Conservation (phyloP, 1,284 basidiomycete species). For the Puccinia horiana region DNA sequence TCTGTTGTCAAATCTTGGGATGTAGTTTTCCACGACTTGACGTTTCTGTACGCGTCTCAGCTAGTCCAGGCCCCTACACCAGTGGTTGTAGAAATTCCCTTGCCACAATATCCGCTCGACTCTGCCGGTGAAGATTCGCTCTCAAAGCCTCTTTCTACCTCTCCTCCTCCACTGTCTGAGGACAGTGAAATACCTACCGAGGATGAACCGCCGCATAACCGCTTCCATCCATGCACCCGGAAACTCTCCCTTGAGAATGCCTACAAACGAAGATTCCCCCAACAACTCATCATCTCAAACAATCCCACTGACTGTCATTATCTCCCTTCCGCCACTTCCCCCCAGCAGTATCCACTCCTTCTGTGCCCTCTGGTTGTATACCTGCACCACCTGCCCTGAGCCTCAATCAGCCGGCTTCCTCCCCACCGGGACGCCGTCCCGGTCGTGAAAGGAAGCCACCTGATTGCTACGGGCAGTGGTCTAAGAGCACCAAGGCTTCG, state of each 20-base stretch:
- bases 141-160: background rate
- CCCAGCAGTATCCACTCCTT: background rate
- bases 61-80: background rate
- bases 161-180: background rate
- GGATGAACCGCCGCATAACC: background rate
- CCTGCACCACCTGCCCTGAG: background rate
- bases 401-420: background rate
- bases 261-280: background rate
- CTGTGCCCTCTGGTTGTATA: background rate
- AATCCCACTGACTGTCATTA: background rate
- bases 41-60: background rate
- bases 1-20: conserved; percentile 3
- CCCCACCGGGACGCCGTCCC: background rate
- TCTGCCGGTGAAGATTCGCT: no score
- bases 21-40: conserved; percentile 2
- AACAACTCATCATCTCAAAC: background rate
- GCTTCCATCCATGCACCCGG: background rate
- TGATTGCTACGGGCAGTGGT: background rate
- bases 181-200: background rate
- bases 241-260: background rate
- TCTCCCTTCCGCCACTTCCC: background rate
- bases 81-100: background rate
- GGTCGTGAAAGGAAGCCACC: background rate
- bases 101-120: background rate
- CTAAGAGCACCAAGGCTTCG: background rate